Conservation (phyloP, 208 protist genomes). For the Dictyostelium gargantuum region DNA sequence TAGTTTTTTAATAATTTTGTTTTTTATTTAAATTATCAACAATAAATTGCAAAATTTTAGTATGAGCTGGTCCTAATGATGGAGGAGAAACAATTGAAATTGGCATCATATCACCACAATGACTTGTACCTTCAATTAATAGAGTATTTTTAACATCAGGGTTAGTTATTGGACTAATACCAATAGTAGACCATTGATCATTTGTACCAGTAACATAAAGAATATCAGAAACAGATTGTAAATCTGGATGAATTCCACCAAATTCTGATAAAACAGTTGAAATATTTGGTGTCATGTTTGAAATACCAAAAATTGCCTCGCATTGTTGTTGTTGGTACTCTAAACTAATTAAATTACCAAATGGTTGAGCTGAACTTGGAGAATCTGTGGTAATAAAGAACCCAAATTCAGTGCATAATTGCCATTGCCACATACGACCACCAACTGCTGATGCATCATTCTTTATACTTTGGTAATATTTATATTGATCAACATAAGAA, state of each 20-base stretch:
- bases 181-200: conserved; percentile 25
- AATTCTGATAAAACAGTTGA: neutral
- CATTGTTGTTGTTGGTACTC: neutral
- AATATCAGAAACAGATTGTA: neutral
- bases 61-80: neutral
- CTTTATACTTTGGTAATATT: neutral
- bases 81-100: neutral
- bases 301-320: neutral
- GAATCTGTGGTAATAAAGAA: neutral
- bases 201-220: conserved; percentile 11
- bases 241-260: conserved; percentile 2
- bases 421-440: neutral
- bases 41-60: neutral
- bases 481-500: neutral
- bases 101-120: conserved; percentile 27
- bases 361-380: neutral
- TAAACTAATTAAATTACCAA: neutral
- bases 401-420: conserved; percentile 18
- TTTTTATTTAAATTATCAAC: too few relatives aligned
- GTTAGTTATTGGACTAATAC: neutral
- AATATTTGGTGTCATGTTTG: neutral
- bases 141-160: neutral
- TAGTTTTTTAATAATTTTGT: too few relatives aligned
- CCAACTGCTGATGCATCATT: neutral
- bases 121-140: conserved; percentile 29